These are phyloP conservation scores for Tricholoma flavovirens DNA, from an alignment of 768 basidiomycete genomes.

Conservation along the genomic window DNA sequence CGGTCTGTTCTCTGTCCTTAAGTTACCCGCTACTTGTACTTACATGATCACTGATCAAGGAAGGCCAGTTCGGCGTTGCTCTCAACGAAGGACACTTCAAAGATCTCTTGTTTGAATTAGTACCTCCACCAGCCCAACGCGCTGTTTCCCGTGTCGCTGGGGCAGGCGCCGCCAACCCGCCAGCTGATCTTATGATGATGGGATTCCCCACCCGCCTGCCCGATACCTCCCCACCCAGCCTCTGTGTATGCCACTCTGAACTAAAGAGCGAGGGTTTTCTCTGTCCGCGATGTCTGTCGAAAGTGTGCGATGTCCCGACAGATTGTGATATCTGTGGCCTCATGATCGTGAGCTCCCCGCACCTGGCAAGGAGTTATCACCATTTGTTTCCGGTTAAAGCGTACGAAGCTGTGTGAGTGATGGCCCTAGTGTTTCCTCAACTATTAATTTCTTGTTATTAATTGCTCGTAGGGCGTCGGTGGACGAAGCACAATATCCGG, in stretches of 20 bases:
- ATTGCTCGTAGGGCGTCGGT: slow-evolving; percentile 32
- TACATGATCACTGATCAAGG: slow-evolving; percentile 10
- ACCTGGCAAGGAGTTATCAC: slow-evolving; percentile 92
- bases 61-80: slow-evolving; percentile 91
- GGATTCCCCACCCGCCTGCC: slow-evolving; percentile 94
- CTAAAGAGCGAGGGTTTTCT: slow-evolving; percentile 91
- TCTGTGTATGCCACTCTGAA: slow-evolving; percentile 93
- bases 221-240: slow-evolving; percentile 70
- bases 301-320: slow-evolving; percentile 96
- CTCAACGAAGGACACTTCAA: slow-evolving; percentile 97
- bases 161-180: slow-evolving; percentile 40
- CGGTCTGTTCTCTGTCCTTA: slow-evolving; percentile 43
- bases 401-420: slow-evolving; percentile 73
- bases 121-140: slow-evolving; percentile 88
- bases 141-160: slow-evolving; percentile 42
- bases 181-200: slow-evolving; percentile 97
- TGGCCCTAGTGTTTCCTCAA: slow-evolving; percentile 2
- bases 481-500: slow-evolving; percentile 27
- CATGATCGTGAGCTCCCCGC: slow-evolving; percentile 97
- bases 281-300: slow-evolving; percentile 88
- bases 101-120: slow-evolving; percentile 90
- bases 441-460: slow-evolving; percentile 1
- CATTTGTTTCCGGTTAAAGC: slow-evolving; percentile 93
- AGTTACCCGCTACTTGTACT: background rate
- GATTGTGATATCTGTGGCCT: slow-evolving; percentile 96